These are phyloP conservation scores for Cadophora gregata DNA, from an alignment of 2,329 filamentous ascomycete species.

Conservation along the genomic window DNA sequence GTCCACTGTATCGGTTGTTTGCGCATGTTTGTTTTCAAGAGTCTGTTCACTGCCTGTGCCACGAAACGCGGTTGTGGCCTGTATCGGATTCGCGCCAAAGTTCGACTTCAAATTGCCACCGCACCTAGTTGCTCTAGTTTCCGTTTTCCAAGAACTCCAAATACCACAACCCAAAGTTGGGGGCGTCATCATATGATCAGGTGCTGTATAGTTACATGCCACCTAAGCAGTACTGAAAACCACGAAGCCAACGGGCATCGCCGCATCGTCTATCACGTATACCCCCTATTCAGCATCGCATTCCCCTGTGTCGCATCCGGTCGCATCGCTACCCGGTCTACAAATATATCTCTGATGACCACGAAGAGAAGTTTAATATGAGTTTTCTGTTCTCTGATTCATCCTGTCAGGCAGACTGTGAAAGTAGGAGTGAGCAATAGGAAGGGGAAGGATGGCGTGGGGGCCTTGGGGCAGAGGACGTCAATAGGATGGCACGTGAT, in stretches of 20 bases:
- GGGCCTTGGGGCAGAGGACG: not conserved
- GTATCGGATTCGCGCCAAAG: too few relatives aligned
- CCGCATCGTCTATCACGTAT: conserved; percentile 4
- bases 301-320: not conserved
- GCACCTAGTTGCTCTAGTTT: not conserved
- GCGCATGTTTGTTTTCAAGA: not conserved
- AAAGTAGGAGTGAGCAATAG: not conserved
- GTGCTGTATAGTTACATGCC: not conserved
- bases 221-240: not conserved
- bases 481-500: not conserved
- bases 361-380: conserved; percentile 5
- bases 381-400: not conserved
- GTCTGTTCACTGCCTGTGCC: not conserved
- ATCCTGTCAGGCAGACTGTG: conserved; percentile 9
- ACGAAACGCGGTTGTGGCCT: not conserved
- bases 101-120: too few relatives aligned
- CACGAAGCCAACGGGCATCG: not conserved
- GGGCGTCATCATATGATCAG: conserved; percentile 6
- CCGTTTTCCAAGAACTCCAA: not conserved
- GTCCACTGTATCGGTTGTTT: not conserved
- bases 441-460: not conserved
- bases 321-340: not conserved
- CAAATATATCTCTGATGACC: not conserved
- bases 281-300: not conserved
- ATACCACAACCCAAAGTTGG: not conserved